Base-by-base conservation (phyloP, 2,329 filamentous ascomycete genomes). In the Penicillium expansum region DNA sequence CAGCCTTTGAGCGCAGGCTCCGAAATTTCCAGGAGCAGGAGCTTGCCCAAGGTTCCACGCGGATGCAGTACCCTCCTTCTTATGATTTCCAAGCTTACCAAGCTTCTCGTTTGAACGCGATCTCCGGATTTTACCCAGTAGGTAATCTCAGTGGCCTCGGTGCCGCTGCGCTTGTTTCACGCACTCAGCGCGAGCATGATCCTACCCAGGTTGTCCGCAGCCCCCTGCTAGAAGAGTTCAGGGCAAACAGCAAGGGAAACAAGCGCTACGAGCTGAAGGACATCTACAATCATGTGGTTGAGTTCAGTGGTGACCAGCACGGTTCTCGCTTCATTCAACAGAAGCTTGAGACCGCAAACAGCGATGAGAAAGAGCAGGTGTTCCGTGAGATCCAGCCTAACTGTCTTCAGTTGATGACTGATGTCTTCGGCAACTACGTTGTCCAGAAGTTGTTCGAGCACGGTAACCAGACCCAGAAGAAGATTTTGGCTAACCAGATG, bases 371-470 rank as follows among this genome's bases (percentile, higher is more conserved):
- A 75, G 91, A 96, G 32, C 87, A 87, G 55, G 84, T 97, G 0
- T 97, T 97, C 78, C 81, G 83, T 0, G 94, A 97, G 73, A 91
- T 99, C 44, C 84, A 90, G 65, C 84, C 86, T 0, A 94, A 99
- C 64, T 86, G 89, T 1, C 75, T 96, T 30, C 91, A 93, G 69
- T 79, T 99, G 47, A 97, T 96, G 91, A 93, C 88, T 44, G 94
- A 97, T 72, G 88, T 97, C 0, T 99, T 97, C 70, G 94, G 94
- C 52, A 99, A 99, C 74, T 99, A 97, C 70, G 94, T 99, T 35
- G 92, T 97, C 38, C 94, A 99, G 70, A 97, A 97, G 73, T 87
- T 97, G 71, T 97, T 97, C 61, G 93, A 97, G 72, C 91, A 97
- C 72, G 93, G 94, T 38, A 95, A 91, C 65, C 92, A 96, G 74